Base-by-base conservation (phyloP, 257 asterid genomes). In the Gardenia jasminoides region DNA sequence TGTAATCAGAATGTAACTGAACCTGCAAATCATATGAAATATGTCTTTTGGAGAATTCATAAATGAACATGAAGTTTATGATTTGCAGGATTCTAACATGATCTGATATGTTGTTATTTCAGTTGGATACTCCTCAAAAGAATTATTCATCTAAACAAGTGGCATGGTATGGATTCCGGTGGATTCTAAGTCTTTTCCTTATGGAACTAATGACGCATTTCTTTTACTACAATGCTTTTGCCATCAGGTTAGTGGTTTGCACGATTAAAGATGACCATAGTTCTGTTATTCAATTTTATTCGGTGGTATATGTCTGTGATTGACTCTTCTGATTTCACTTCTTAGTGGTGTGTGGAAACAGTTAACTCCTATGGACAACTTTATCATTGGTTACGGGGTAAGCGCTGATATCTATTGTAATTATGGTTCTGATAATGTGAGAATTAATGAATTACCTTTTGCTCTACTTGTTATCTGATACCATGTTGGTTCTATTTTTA, bases 311-410 rank as follows among this genome's bases (percentile, higher is more conserved):
- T 71, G 77, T 69, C 41, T 86, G 70, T 83, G 76, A 80, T 72
- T 75, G 56, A 74, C 50, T 59, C 72, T 19, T 73, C 26, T 80
- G 39, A 77, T 48, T 48, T 85, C 41, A n/a, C 67, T 70, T 82
- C 84, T 82, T 85, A 95, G 99, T 86, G 96, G 96, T 75, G 54
- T 90, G 81, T 95, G 99, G 99, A 92, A 88, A 81, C 90, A 93
- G 36, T 85, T 95, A 80, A 88, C 98, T 83, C 93, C 99, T 44
- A 67, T 87, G 87, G 96, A 93, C 89, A 90, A 93, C 86, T 93
- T 93, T 86, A 90, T 95, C 79, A 86, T 95, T 78, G 99, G 99
- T 79, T 95, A 95, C 71, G 99, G 99, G 83, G 99, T 94, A 92
- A 88, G 92, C 87, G 73, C 79, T 77, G 75, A 41, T 66, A 59